Conservation (phyloP, 2,329 filamentous ascomycete genomes). For the Diplodia sapinea region DNA sequence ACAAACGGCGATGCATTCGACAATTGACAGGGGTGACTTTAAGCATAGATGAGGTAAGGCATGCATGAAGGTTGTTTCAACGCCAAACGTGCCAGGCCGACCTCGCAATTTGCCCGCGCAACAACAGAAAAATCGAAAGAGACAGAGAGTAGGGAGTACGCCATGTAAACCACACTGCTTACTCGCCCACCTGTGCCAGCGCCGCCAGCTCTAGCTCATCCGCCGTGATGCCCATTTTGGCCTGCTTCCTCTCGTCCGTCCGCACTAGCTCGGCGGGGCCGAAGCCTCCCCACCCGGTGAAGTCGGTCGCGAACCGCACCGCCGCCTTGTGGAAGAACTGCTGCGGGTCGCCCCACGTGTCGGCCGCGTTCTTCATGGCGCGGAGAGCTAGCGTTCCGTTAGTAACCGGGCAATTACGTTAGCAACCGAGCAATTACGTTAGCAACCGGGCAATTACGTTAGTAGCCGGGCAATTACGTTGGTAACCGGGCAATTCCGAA, state of each 20-base stretch:
- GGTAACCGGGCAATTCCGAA: slow-evolving; percentile 11
- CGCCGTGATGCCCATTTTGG: background rate
- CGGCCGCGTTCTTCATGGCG: slow-evolving; percentile 74
- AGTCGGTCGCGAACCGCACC: slow-evolving; percentile 74
- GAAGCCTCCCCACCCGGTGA: slow-evolving; percentile 69
- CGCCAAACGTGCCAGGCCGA: background rate
- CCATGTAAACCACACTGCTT: background rate
- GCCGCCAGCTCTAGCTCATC: background rate
- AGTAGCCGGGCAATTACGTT: no score
- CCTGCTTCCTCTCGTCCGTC: slow-evolving; percentile 13
- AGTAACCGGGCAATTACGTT: background rate
- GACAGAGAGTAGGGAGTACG: background rate
- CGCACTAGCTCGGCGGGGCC: slow-evolving; percentile 33
- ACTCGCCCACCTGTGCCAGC: background rate
- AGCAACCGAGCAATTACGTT: no score
- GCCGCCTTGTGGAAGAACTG: slow-evolving; percentile 71
- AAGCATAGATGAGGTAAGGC: background rate
- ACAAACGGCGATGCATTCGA: background rate
- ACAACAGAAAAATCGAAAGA: background rate
- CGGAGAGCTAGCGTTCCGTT: slow-evolving; percentile 62
- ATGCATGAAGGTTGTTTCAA: background rate
- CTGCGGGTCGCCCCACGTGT: slow-evolving; percentile 75
- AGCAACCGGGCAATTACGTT: no score
- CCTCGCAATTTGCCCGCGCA: no score
- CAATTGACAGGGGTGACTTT: background rate